Base-by-base conservation (phyloP, 306 rosid species). In the Cicer pinnatifidum region DNA sequence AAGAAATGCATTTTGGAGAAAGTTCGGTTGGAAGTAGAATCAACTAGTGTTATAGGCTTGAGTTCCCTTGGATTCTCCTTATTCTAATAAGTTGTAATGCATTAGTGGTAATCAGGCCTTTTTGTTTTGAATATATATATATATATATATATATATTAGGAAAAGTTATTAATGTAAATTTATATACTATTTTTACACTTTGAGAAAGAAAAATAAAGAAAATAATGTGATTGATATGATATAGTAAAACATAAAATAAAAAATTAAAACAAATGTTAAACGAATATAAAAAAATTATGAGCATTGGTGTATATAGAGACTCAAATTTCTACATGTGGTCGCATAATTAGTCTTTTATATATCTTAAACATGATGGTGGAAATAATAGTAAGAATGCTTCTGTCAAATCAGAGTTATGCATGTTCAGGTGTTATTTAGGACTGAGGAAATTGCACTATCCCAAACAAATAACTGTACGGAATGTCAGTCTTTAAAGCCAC, bases 1-100 rank as follows among this genome's bases (percentile, higher is more conserved):
- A 23, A 7, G 33, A n/a, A 12, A 46, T 12, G 52, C 4, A 7
- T 16, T 58, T 45, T 54, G 1, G 7, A 57, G 15, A 41, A 73
- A 15, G 3, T 19, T 7, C 16, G 13, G n/a, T 73, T 33, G 13
- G 59, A 60, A 50, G 58, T 70, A 35, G 62, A 20, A 65, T 64
- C 9, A 51, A 9, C 33, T 57, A 65, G 71, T 41, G 51, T 66
- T 13, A 9, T 20, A 69, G 46, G 64, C 9, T 38, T 15, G 23
- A 60, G 28, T 60, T 17, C 13, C 33, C 4, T 16, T 67, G 43
- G 41, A 76, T 35, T 35, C 3, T 45, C 28, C 20, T 5, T 41
- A 17, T 69, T 15, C n/a, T 40, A 15, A 0, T 71, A 70, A 28
- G 39, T 48, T 51, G 72, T 20, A 70, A 66, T 43, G 67, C 17